Evolutionary conservation across 2,329 filamentous ascomycete species (phyloP), one percentile per base, ranked within the genome.

Genomic region (Bimuria novae-zelandiae): DNA sequence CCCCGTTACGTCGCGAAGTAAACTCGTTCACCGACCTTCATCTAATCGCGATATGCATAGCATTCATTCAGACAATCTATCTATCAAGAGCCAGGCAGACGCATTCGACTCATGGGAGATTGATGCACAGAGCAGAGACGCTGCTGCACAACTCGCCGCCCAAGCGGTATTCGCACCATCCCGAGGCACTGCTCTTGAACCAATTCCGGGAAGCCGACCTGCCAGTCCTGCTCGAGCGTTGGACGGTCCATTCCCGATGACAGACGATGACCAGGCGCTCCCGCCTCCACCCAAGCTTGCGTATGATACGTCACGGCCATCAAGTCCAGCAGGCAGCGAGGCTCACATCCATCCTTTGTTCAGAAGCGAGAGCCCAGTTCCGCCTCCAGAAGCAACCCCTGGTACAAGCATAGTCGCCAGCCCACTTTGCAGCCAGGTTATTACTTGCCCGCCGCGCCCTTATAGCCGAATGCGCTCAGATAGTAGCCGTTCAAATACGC

Each of bases 261-360:
- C 29, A 8, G 54, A 59, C 41, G 62, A 63, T 22, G 41, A 35
- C 21, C 64, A 61, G 27, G 61, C 73, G 62, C 3, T 76, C 66
- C 44, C 59, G 29, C 64, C 63, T 14, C 70, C 71, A 16, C 71
- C 69, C 1, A 72, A 61, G 35, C 62, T 72, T 57, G 64, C 69
- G 49, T 63, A 64, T 3, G 70, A 72, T 47, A 56, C 55, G 6
- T 71, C 71, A 12, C 68, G 70, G 27, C 72, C 76, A 22, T 68
- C 67, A 5, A 77, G 73, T 43, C 76, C 74, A 23, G 66, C 62
- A 44, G 60, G 72, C 14, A 80, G 80, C 63, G 87, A 92, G 69
- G 79, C 85, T 3, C 84, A 91, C 65, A 91, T 92, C 40, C 89
- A 92, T 69, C 89, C 89, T 7, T 80, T 92, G 3, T 92, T 92